Conservation (phyloP, 2,329 filamentous ascomycete genomes). For the Nakataea oryzae region DNA sequence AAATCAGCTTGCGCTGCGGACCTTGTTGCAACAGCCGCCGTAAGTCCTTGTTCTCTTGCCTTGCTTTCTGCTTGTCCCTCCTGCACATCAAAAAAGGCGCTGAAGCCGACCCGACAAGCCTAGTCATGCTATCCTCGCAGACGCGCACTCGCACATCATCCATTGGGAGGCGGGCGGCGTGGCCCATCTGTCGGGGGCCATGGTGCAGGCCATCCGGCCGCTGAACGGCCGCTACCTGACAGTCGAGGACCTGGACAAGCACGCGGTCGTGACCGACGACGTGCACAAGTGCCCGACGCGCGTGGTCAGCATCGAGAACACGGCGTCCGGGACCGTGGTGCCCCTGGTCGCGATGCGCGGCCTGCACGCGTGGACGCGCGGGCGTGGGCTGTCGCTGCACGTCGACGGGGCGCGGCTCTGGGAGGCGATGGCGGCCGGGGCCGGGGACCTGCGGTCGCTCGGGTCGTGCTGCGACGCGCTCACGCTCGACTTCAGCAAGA, state of each 20-base stretch:
- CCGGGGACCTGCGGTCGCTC: constrained; percentile 28
- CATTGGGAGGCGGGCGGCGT: constrained; percentile 57
- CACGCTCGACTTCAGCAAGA: constrained; percentile 45
- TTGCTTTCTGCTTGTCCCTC: background rate
- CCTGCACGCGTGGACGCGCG: constrained; percentile 60
- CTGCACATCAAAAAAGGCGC: background rate
- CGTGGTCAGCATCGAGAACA: constrained; percentile 79
- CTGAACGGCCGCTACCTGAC: constrained; percentile 65
- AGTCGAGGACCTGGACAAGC: constrained; percentile 61
- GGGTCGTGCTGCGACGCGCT: constrained; percentile 42
- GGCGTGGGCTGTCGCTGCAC: constrained; percentile 33
- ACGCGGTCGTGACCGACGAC: constrained; percentile 55
- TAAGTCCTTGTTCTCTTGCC: background rate
- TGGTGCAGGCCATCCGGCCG: constrained; percentile 56
- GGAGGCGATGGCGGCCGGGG: constrained; percentile 35
- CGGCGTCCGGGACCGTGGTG: constrained; percentile 67
- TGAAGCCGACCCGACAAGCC: background rate
- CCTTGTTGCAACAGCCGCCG: constrained; percentile 70
- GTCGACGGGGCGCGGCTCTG: constrained; percentile 41
- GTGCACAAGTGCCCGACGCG: constrained; percentile 72
- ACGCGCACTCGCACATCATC: constrained; percentile 68
- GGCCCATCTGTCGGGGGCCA: constrained; percentile 60
- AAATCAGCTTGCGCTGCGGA: constrained; percentile 77
- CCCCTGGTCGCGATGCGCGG: constrained; percentile 59
- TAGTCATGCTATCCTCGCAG: constrained; percentile 62